A percentile compares a stretch with the other conserved stretches of the same genome.
Evolutionary conservation across 208 protist species (phyloP).

Genomic region (Crithidia brevicula): DNA sequence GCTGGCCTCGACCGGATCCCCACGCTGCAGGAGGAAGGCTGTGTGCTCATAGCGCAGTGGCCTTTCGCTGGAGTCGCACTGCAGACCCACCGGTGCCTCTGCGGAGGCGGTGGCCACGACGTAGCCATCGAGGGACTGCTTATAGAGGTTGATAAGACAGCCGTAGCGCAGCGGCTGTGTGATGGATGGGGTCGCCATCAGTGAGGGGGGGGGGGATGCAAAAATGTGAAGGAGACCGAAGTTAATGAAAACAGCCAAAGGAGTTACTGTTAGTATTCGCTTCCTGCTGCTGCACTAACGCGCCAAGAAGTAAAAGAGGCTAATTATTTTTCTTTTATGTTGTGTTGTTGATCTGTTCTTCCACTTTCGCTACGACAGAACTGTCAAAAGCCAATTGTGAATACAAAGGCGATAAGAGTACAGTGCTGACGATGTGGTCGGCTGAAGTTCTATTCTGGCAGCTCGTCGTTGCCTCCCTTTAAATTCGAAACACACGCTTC

Average conservation of each 20-base stretch:
- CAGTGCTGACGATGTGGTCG: no score
- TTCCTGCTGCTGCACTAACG: no score
- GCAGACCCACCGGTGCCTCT: conserved; percentile 46
- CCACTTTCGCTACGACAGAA: no score
- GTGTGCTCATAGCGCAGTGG: conserved; percentile 54
- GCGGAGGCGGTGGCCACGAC: conserved; percentile 52
- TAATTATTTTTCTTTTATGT: conserved; percentile 16
- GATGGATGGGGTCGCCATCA: conserved; percentile 1
- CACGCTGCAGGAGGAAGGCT: conserved; percentile 43
- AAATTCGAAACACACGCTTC: no score
- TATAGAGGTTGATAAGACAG: conserved; percentile 42
- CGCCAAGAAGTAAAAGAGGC: no score
- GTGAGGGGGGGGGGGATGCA: neutral
- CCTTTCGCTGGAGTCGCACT: conserved; percentile 26
- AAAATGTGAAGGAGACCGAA: no score
- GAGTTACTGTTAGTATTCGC: no score
- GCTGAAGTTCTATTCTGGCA: no score
- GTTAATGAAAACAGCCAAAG: no score
- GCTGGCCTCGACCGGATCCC: conserved; percentile 37
- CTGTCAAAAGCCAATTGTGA: no score
- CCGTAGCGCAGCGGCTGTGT: conserved; percentile 41
- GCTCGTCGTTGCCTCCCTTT: no score
- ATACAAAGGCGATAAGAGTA: no score
- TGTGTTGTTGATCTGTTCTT: neutral
- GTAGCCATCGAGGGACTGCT: conserved; percentile 45